phyloP scores from a whole-genome alignment of 768 basidiomycete species.

The Panaeolus cyanescens region DNA sequence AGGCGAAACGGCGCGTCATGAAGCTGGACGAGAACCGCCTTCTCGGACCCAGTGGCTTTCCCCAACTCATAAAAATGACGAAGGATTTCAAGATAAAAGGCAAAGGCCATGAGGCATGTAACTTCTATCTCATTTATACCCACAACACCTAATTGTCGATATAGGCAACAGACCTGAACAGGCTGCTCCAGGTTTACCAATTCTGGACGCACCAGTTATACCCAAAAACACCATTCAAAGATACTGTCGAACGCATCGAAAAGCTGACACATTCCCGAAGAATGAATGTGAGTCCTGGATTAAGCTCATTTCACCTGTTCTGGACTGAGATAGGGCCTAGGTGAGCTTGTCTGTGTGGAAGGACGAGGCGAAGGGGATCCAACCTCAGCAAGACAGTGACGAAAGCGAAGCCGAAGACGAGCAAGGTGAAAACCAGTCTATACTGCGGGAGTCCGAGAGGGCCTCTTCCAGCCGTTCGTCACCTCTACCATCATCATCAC shows the following conservation, averaged over 20 bases:
- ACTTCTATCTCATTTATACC: slow-evolving; percentile 2
- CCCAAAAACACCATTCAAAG: slow-evolving; percentile 85
- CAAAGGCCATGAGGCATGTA: slow-evolving; percentile 87
- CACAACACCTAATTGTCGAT: background rate
- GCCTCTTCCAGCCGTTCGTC: slow-evolving; percentile 20
- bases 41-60: slow-evolving; percentile 76
- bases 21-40: slow-evolving; percentile 79
- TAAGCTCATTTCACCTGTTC: background rate
- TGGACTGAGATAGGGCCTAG: slow-evolving; percentile 32
- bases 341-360: slow-evolving; percentile 76
- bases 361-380: slow-evolving; percentile 57
- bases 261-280: slow-evolving; percentile 84
- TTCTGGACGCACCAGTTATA: slow-evolving; percentile 95
- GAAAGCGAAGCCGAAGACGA: slow-evolving; percentile 21
- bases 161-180: slow-evolving; percentile 79
- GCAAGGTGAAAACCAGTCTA: slow-evolving; percentile 15
- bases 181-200: slow-evolving; percentile 83
- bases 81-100: slow-evolving; percentile 83
- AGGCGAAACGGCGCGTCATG: slow-evolving; percentile 50
- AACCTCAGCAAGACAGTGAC: slow-evolving; percentile 18
- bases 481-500: slow-evolving; percentile 21
- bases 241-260: slow-evolving; percentile 86
- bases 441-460: slow-evolving; percentile 15
- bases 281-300: slow-evolving; percentile 67
- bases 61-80: slow-evolving; percentile 71